Percentiles rank a stretch among this genome's conserved stretches.
Evolutionary conservation across 2,329 filamentous ascomycete genomes (phyloP).

Genomic region (Knoxdaviesia proteae): DNA sequence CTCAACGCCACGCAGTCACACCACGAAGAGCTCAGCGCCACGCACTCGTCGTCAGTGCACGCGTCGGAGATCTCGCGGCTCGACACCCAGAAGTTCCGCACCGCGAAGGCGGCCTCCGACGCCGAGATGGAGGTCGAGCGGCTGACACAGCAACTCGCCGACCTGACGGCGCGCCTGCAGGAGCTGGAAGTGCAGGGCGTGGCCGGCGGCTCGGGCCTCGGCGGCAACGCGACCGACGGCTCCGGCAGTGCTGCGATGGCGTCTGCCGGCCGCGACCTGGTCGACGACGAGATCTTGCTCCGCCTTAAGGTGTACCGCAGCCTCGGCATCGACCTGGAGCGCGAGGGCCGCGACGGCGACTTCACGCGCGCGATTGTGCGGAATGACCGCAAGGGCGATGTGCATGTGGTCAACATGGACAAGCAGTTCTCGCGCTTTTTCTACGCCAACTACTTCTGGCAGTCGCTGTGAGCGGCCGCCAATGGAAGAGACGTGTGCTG

Average conservation of each 20-base stretch:
- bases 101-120: conserved; percentile 78
- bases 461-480: conserved; percentile 40
- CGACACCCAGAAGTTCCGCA: conserved; percentile 84
- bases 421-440: conserved; percentile 80
- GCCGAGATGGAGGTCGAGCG: conserved; percentile 89
- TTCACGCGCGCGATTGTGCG: conserved; percentile 72
- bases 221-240: conserved; percentile 10
- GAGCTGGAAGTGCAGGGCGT: conserved; percentile 76
- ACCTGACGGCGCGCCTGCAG: conserved; percentile 53
- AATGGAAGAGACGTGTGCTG: neutral
- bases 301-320: conserved; percentile 81
- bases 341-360: conserved; percentile 51
- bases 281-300: conserved; percentile 46
- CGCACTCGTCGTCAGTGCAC: conserved; percentile 62
- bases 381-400: conserved; percentile 72
- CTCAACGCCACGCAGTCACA: conserved; percentile 56
- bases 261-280: conserved; percentile 14
- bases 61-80: conserved; percentile 68
- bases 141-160: conserved; percentile 56
- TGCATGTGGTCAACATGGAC: conserved; percentile 87
- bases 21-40: conserved; percentile 52
- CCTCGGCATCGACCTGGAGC: conserved; percentile 72
- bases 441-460: conserved; percentile 93
- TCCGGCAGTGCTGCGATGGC: conserved; percentile 7
- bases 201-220: conserved; percentile 36